Percentiles rank a stretch among this genome's conserved stretches.
These are phyloP conservation scores for Boletus rufocinnamomeus DNA, from an alignment of 768 basidiomycete genomes.

Conservation along the genomic window DNA sequence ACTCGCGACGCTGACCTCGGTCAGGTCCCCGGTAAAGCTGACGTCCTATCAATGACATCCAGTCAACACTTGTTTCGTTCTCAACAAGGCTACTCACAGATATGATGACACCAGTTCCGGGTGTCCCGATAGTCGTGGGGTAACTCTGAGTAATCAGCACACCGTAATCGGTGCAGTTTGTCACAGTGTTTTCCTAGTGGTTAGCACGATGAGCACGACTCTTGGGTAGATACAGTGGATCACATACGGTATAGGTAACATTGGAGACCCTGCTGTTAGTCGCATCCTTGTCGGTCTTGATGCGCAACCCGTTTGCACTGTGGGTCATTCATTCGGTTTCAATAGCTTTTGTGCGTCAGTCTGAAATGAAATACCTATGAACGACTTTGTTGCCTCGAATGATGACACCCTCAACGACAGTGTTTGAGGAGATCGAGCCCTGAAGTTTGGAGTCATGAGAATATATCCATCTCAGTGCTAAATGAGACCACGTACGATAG, in stretches of 20 bases:
- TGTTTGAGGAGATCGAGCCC: conserved; percentile 56
- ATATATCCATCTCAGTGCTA: background rate
- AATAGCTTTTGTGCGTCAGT: background rate
- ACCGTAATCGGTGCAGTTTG: conserved; percentile 50
- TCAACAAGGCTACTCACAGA: conserved; percentile 44
- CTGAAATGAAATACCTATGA: conserved; percentile 44
- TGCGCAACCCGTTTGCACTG: conserved; percentile 58
- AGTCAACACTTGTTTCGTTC: background rate
- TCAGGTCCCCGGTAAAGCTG: conserved; percentile 46
- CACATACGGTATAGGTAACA: conserved; percentile 49
- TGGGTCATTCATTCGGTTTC: background rate
- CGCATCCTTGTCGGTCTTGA: conserved; percentile 54
- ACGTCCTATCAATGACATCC: conserved; percentile 39
- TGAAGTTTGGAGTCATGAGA: conserved; percentile 20
- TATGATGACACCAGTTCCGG: conserved; percentile 56
- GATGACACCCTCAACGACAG: conserved; percentile 46
- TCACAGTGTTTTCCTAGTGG: conserved; percentile 52
- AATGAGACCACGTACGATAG: conserved; percentile 38
- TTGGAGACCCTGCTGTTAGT: conserved; percentile 49
- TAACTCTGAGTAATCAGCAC: conserved; percentile 67
- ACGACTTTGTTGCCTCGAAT: conserved; percentile 55
- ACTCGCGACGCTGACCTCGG: conserved; percentile 43
- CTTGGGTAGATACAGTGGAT: background rate
- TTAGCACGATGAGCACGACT: background rate
- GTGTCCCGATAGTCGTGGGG: conserved; percentile 50